Conservation (phyloP, 1,284 basidiomycete genomes). For the Sanghuangporus weigelae region DNA sequence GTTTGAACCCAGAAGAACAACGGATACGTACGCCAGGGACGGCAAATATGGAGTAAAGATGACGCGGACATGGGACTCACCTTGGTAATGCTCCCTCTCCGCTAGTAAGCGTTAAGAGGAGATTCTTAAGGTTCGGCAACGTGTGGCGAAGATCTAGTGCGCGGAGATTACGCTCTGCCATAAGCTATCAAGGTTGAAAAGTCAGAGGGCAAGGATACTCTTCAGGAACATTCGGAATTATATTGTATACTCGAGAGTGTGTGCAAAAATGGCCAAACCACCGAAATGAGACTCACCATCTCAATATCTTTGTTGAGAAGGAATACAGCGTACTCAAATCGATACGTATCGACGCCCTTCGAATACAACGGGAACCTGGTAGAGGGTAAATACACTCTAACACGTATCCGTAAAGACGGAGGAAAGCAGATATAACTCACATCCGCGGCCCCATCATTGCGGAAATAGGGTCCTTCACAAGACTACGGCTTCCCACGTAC, state of each 20-base stretch:
- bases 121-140: slow-evolving; percentile 92
- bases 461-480: slow-evolving; percentile 87
- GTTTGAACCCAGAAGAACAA: slow-evolving; percentile 23
- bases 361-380: slow-evolving; percentile 89
- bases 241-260: too few species aligned
- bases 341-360: slow-evolving; percentile 90
- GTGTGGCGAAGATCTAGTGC: slow-evolving; percentile 94
- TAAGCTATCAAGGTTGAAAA: slow-evolving; percentile 53
- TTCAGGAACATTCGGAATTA: neutral
- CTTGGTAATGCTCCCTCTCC: slow-evolving; percentile 44
- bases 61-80: slow-evolving; percentile 34
- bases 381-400: slow-evolving; percentile 12
- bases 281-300: slow-evolving; percentile 50
- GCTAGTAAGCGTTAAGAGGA: slow-evolving; percentile 80
- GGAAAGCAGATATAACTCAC: slow-evolving; percentile 40
- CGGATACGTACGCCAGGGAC: slow-evolving; percentile 23
- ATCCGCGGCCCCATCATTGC: slow-evolving; percentile 91
- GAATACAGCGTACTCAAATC: slow-evolving; percentile 98
- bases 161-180: slow-evolving; percentile 82
- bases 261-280: neutral
- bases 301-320: slow-evolving; percentile 97
- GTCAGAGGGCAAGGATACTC: neutral
- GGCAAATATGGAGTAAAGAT: slow-evolving; percentile 13
- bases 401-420: slow-evolving; percentile 3
- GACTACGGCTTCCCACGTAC: slow-evolving; percentile 80